phyloP scores from a whole-genome alignment of 768 basidiomycete genomes.

The Leccinum subgranulosum region DNA sequence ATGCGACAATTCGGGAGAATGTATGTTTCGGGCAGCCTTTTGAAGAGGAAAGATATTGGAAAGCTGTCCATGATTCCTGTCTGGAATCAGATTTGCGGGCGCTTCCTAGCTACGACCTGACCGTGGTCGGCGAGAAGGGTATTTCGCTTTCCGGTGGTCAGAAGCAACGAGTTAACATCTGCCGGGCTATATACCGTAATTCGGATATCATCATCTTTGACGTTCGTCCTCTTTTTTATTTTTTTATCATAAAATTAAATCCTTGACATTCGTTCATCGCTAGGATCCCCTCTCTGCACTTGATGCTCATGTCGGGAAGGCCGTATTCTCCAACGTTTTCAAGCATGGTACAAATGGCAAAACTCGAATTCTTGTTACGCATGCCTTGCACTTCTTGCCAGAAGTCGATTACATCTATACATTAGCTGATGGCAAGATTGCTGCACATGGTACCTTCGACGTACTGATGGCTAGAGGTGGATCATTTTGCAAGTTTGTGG shows the following conservation, averaged over 20 bases:
- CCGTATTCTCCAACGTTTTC: constrained; percentile 82
- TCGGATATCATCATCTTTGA: constrained; percentile 5
- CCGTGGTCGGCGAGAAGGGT: constrained; percentile 48
- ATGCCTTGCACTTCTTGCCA: constrained; percentile 87
- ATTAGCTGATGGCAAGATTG: constrained; percentile 71
- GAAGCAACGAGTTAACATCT: background rate
- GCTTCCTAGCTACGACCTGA: background rate
- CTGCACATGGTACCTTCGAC: constrained; percentile 75
- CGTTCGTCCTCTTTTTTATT: background rate
- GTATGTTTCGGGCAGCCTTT: constrained; percentile 84
- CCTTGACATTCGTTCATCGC: background rate
- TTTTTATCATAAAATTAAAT: background rate
- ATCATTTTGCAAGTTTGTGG: constrained; percentile 70
- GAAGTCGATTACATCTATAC: constrained; percentile 85
- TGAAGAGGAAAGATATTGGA: constrained; percentile 81
- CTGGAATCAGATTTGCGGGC: constrained; percentile 78
- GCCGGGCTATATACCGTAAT: constrained; percentile 3
- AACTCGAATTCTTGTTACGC: constrained; percentile 88
- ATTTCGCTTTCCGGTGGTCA: constrained; percentile 86
- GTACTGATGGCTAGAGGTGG: constrained; percentile 64
- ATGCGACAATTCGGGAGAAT: constrained; percentile 85
- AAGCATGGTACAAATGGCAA: constrained; percentile 59
- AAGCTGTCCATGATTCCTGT: constrained; percentile 72
- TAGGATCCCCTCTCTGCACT: constrained; percentile 83
- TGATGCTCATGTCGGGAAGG: constrained; percentile 89